These are phyloP conservation scores for Talaromyces adpressus DNA, from an alignment of 495 filamentous ascomycete genomes.

Conservation along the genomic window DNA sequence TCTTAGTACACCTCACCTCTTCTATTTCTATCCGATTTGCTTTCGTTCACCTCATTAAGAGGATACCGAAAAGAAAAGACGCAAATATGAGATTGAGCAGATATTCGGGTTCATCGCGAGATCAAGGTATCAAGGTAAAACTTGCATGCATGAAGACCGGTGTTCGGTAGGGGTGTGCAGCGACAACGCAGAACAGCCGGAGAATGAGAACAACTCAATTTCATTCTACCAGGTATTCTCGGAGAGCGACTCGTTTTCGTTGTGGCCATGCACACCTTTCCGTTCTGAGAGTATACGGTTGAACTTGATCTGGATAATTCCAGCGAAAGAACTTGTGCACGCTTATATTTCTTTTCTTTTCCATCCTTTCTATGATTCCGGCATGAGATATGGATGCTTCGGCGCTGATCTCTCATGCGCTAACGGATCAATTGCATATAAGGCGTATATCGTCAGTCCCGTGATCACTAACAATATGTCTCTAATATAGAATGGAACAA, in stretches of 20 bases:
- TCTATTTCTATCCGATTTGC: constrained; percentile 8
- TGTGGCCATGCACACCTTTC: constrained; percentile 12
- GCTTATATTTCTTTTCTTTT: constrained; percentile 17
- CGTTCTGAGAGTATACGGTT: constrained; percentile 56
- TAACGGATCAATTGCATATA: background rate
- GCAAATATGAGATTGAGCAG: constrained; percentile 9
- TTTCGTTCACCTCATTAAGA: constrained; percentile 14
- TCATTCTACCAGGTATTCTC: background rate
- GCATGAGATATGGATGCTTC: background rate
- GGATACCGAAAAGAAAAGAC: constrained; percentile 39
- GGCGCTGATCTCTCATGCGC: background rate
- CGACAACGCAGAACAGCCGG: background rate
- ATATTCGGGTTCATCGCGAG: constrained; percentile 27
- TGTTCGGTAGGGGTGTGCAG: constrained; percentile 27
- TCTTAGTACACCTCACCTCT: background rate
- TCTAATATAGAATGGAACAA: constrained; percentile 26
- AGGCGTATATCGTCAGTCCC: background rate
- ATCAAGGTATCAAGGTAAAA: constrained; percentile 44
- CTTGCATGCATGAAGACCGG: constrained; percentile 41
- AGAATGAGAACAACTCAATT: background rate
- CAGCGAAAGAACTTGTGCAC: constrained; percentile 55
- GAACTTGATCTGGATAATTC: constrained; percentile 58
- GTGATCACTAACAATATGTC: background rate
- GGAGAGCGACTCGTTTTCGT: background rate
- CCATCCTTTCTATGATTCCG: background rate